Conservation (phyloP, 257 asterid species). For the Pogostemon cablin region DNA sequence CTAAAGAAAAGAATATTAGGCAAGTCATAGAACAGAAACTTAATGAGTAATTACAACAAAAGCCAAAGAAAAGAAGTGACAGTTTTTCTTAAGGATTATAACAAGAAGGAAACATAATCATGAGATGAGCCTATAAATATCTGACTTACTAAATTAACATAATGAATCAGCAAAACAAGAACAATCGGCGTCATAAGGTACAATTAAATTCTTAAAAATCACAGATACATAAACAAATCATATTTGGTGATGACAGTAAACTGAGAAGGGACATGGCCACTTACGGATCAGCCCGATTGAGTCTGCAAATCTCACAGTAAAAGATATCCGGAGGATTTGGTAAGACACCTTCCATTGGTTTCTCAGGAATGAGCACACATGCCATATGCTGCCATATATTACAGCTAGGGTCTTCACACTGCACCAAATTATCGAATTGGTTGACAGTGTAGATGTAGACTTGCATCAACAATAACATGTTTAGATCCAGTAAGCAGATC, state of each 20-base stretch:
- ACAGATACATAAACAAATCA: background rate
- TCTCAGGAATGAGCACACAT: slow-evolving; percentile 91
- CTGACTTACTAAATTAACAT: background rate
- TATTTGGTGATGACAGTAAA: slow-evolving; percentile 17
- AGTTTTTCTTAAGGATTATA: background rate
- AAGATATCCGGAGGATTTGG: slow-evolving; percentile 72
- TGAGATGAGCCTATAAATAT: slow-evolving; percentile 11
- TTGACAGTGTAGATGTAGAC: background rate
- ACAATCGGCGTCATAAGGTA: slow-evolving; percentile 13
- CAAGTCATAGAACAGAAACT: slow-evolving; percentile 1
- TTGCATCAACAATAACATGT: background rate
- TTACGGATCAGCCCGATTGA: slow-evolving; percentile 97
- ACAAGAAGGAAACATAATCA: background rate
- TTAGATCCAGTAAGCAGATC: background rate
- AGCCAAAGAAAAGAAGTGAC: background rate
- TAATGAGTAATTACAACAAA: background rate
- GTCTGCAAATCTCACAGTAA: slow-evolving; percentile 92
- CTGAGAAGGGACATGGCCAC: slow-evolving; percentile 42
- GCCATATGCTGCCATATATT: slow-evolving; percentile 91
- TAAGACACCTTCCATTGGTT: slow-evolving; percentile 68
- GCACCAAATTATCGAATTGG: slow-evolving; percentile 38
- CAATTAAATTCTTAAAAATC: slow-evolving; percentile 4
- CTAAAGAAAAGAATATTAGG: background rate
- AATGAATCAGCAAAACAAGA: slow-evolving; percentile 24
- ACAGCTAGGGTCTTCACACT: slow-evolving; percentile 94